Conservation (phyloP, 1,139 yeast species). For the Candida sojae region DNA sequence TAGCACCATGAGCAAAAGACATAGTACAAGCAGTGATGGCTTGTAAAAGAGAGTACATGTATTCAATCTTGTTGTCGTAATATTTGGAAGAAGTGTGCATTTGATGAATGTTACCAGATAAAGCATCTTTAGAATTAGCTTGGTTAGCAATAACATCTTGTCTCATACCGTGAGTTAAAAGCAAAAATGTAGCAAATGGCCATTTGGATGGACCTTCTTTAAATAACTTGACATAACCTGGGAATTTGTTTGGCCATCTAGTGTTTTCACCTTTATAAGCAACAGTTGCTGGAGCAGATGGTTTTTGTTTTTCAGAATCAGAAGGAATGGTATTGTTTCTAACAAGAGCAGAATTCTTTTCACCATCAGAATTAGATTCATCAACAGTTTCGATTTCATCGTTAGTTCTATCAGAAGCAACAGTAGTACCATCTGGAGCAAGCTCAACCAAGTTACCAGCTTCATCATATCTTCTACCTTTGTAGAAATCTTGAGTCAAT, state of each 20-base stretch:
- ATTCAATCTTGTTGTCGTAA: conserved; percentile 74
- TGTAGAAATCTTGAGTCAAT: conserved; percentile 63
- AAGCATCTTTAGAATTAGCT: conserved; percentile 30
- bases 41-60: conserved; percentile 68
- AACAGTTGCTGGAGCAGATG: conserved; percentile 7
- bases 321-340: conserved; percentile 4
- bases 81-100: conserved; percentile 62
- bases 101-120: conserved; percentile 44
- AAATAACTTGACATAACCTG: conserved; percentile 41
- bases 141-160: conserved; percentile 63
- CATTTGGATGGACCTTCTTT: conserved; percentile 52
- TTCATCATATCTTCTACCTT: conserved; percentile 53
- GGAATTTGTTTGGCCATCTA: conserved; percentile 31
- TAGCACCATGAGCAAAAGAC: conserved; percentile 84
- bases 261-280: not conserved
- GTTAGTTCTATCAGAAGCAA: not conserved
- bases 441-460: conserved; percentile 18
- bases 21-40: conserved; percentile 76
- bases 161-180: conserved; percentile 60
- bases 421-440: conserved; percentile 1
- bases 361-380: conserved; percentile 11
- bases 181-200: conserved; percentile 51
- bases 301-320: conserved; percentile 14
- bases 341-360: conserved; percentile 6
- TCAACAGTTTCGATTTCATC: conserved; percentile 9